Percentiles rank a stretch among this genome's conserved stretches.
Conservation (phyloP, 73 alveolate species). For the Paraurostyla sp. region DNA sequence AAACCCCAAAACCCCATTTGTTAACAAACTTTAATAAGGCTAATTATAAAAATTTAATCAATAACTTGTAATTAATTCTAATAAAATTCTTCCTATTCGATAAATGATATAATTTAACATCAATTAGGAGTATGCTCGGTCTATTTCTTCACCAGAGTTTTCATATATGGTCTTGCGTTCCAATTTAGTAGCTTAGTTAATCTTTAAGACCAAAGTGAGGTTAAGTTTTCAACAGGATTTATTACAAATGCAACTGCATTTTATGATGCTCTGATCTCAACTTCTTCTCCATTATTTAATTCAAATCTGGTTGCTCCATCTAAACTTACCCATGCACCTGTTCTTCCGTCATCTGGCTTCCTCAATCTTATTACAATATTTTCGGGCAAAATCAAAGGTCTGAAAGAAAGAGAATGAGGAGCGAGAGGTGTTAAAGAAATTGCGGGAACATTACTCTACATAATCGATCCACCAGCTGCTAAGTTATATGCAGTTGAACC, state of each 20-base stretch:
- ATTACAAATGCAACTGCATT: constrained; percentile 70
- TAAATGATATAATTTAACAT: neutral
- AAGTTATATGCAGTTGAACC: constrained; percentile 99
- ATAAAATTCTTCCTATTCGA: neutral
- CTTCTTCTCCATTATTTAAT: constrained; percentile 63
- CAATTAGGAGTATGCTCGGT: neutral
- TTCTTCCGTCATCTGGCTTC: constrained; percentile 74
- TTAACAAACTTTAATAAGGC: no score
- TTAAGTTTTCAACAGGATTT: constrained; percentile 22
- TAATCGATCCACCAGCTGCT: constrained; percentile 99
- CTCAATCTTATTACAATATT: constrained; percentile 81
- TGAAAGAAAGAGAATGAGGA: constrained; percentile 98
- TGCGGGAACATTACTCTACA: constrained; percentile 92
- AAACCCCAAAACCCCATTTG: no score
- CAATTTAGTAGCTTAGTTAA: constrained; percentile 62
- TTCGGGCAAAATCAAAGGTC: constrained; percentile 98
- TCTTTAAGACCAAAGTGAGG: constrained; percentile 66
- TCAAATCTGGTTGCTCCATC: constrained; percentile 81
- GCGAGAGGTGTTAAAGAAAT: constrained; percentile 94
- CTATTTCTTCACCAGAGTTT: constrained; percentile 21
- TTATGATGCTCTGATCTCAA: constrained; percentile 56
- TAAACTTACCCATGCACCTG: constrained; percentile 71
- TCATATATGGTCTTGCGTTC: constrained; percentile 65
- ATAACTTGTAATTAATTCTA: neutral
- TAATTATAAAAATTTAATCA: no score